Evolutionary conservation across 1,284 basidiomycete genomes (phyloP).

Genomic region (Athelia psychrophila): DNA sequence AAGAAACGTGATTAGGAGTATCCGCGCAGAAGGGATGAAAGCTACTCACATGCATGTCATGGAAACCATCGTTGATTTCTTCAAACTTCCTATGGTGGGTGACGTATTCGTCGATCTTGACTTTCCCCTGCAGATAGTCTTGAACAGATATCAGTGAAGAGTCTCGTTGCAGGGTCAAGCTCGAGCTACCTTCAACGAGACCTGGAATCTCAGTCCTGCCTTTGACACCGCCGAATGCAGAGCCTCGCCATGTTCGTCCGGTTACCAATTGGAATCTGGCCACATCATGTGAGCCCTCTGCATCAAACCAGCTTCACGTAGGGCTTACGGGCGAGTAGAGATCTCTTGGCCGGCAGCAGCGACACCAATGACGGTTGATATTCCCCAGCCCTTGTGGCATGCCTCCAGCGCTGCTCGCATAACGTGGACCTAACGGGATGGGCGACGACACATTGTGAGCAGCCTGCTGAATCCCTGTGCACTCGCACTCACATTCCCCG

Average conservation of each 20-base stretch:
- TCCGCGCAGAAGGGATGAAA: conserved; percentile 4
- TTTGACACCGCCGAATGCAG: conserved; percentile 98
- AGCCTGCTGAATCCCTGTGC: too few species aligned
- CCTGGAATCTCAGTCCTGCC: conserved; percentile 93
- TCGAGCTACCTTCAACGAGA: conserved; percentile 69
- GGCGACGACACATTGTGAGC: too few species aligned
- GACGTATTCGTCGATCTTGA: conserved; percentile 89
- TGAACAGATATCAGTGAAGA: conserved; percentile 18
- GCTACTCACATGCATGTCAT: conserved; percentile 88
- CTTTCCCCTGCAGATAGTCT: conserved; percentile 70
- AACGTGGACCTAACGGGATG: conserved; percentile 66
- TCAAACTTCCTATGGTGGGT: conserved; percentile 76
- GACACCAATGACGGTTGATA: conserved; percentile 93
- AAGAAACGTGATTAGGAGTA: background rate
- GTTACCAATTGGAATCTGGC: conserved; percentile 75
- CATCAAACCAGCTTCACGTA: conserved; percentile 12
- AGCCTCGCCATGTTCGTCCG: conserved; percentile 94
- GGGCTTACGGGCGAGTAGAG: conserved; percentile 85
- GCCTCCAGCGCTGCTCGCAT: conserved; percentile 96
- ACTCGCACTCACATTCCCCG: conserved; percentile 72
- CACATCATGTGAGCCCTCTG: conserved; percentile 9
- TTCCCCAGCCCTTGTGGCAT: conserved; percentile 99
- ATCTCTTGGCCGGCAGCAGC: conserved; percentile 98
- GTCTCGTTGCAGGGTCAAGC: background rate
- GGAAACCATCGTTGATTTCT: conserved; percentile 88